Conservation (phyloP, 345 rosid genomes). For the Melaleuca alternifolia region DNA sequence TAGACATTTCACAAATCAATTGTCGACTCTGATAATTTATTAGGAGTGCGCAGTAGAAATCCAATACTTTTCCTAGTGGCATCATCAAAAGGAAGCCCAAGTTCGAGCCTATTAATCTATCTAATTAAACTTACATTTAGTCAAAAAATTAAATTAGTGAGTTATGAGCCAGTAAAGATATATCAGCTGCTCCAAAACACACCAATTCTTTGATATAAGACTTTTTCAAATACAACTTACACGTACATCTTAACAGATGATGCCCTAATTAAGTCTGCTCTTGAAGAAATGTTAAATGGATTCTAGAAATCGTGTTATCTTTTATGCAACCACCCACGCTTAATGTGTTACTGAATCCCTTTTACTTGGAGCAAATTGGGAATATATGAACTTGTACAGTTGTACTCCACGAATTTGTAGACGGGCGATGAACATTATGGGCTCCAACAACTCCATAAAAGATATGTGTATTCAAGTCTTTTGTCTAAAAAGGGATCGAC, state of each 20-base stretch:
- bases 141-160: not conserved
- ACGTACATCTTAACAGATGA: not conserved
- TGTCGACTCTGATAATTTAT: not conserved
- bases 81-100: not conserved
- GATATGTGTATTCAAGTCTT: not conserved
- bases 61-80: not conserved
- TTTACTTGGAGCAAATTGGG: not conserved
- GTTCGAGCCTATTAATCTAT: not conserved
- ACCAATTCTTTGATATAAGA: no score
- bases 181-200: no score
- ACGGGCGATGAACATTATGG: not conserved
- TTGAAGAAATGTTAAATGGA: not conserved
- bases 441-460: not conserved
- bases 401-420: not conserved
- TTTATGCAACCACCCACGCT: not conserved
- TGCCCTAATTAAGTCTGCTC: no score
- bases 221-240: no score
- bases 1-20: not conserved
- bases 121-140: not conserved
- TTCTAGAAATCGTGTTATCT: no score
- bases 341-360: not conserved
- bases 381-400: not conserved
- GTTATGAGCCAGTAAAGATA: no score
- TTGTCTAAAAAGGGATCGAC: not conserved
- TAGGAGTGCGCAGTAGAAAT: not conserved